phyloP scores from a whole-genome alignment of 2,329 filamentous ascomycete species.

The Microcyclospora pomicola region DNA sequence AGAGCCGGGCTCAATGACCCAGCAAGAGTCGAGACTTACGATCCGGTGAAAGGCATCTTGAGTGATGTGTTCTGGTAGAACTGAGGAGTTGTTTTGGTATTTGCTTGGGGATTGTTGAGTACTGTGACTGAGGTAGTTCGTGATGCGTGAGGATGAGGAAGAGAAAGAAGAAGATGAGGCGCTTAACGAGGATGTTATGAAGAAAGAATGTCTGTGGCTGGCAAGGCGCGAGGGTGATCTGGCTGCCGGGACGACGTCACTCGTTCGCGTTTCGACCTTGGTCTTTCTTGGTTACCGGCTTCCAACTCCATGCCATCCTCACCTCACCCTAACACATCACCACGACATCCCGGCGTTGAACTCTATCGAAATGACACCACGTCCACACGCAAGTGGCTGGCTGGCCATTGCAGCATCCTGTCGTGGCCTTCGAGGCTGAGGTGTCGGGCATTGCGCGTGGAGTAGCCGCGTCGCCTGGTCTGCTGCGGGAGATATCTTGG shows the following conservation, averaged over 20 bases:
- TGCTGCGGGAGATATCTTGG: too few relatives aligned
- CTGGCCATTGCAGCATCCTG: too few relatives aligned
- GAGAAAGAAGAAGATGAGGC: slow-evolving; percentile 2
- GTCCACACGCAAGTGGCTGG: too few relatives aligned
- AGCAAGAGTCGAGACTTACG: slow-evolving; percentile 26
- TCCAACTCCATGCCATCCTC: background rate
- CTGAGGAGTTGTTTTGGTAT: background rate
- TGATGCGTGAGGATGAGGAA: background rate
- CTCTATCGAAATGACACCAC: too few relatives aligned
- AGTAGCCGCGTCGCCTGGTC: too few relatives aligned
- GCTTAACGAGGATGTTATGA: background rate
- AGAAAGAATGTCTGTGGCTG: background rate
- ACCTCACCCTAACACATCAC: too few relatives aligned
- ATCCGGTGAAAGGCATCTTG: slow-evolving; percentile 48
- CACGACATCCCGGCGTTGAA: too few relatives aligned
- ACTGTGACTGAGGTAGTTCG: too few relatives aligned
- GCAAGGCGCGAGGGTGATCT: background rate
- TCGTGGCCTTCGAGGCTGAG: too few relatives aligned
- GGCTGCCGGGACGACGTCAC: background rate
- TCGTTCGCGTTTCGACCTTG: background rate
- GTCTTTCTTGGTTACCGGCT: background rate
- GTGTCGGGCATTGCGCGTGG: background rate
- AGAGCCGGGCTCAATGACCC: background rate
- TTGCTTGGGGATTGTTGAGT: too few relatives aligned
- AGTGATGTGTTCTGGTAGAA: slow-evolving; percentile 7